Conservation (phyloP, 495 filamentous ascomycete genomes). For the Cairneyella variabilis region DNA sequence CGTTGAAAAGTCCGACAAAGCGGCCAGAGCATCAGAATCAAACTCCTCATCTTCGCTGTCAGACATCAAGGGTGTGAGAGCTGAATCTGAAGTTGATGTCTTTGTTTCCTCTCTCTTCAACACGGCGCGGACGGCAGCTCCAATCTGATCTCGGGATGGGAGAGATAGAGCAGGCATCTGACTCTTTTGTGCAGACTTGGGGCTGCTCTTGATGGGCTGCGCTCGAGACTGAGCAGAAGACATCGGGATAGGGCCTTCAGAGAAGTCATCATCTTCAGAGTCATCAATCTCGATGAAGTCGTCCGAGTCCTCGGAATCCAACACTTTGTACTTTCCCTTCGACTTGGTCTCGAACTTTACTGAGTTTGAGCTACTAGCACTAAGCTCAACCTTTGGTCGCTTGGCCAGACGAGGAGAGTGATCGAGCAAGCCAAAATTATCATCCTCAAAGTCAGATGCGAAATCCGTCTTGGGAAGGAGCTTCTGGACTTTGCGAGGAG, state of each 20-base stretch:
- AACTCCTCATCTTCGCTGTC: conserved; percentile 15
- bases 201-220: background rate
- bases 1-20: background rate
- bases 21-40: background rate
- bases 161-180: background rate
- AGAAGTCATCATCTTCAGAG: background rate
- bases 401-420: conserved; percentile 15
- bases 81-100: conserved; percentile 5
- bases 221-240: background rate
- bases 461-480: conserved; percentile 21
- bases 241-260: conserved; percentile 3
- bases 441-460: conserved; percentile 9
- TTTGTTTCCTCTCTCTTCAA: conserved; percentile 13
- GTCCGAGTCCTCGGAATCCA: conserved; percentile 15
- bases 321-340: conserved; percentile 4
- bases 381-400: conserved; percentile 29
- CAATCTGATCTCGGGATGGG: background rate
- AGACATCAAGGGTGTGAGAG: background rate
- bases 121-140: background rate
- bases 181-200: background rate
- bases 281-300: conserved; percentile 12
- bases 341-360: conserved; percentile 13
- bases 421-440: conserved; percentile 11
- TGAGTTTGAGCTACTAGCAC: conserved; percentile 20
- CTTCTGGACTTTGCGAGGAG: conserved; percentile 17